Evolutionary conservation across 768 basidiomycete genomes (phyloP).

Genomic region (Omphalotus guepiniiformis): DNA sequence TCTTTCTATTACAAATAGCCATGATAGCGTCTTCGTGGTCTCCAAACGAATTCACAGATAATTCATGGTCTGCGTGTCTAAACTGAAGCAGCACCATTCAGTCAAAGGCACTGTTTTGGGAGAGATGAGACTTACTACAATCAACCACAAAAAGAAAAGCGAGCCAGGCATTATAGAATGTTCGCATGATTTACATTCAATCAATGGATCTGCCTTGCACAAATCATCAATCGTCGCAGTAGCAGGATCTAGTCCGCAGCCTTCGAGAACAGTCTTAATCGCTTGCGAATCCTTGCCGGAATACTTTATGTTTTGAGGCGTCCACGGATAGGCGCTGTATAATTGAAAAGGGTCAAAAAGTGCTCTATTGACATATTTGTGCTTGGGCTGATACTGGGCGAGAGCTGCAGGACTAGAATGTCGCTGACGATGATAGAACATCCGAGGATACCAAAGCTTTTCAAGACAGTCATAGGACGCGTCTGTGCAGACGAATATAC

Average conservation of each 20-base stretch:
- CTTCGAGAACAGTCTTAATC: not conserved
- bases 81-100: too few relatives aligned
- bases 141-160: too few relatives aligned
- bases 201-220: not conserved
- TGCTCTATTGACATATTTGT: not conserved
- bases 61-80: too few relatives aligned
- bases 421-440: constrained; percentile 2
- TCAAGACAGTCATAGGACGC: not conserved
- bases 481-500: not conserved
- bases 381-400: not conserved
- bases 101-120: too few relatives aligned
- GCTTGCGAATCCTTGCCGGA: too few relatives aligned
- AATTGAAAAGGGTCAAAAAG: not conserved
- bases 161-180: too few relatives aligned
- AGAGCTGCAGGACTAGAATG: too few relatives aligned
- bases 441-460: not conserved
- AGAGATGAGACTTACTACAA: too few relatives aligned
- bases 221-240: not conserved
- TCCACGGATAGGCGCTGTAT: not conserved
- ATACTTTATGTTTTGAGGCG: not conserved
- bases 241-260: not conserved
- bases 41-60: too few relatives aligned
- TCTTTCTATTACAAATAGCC: too few relatives aligned
- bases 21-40: too few relatives aligned
- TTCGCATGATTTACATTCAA: constrained; percentile 1